Evolutionary conservation across 192 early-diverging fungal genomes (phyloP).

Genomic region (Umbelopsis sp.): DNA sequence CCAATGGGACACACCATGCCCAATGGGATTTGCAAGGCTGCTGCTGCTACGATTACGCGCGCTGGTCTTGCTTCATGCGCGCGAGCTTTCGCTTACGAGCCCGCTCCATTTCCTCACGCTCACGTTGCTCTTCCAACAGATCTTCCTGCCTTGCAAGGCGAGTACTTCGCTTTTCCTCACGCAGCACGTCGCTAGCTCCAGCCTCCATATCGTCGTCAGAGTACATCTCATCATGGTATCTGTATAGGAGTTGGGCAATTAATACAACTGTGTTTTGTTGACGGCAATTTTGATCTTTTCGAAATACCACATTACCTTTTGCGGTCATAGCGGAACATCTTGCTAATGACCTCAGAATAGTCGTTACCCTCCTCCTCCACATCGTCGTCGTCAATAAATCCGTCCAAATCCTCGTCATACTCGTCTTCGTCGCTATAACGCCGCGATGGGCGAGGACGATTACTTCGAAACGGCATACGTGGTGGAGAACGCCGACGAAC

Average conservation of each 20-base stretch:
- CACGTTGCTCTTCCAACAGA: constrained; percentile 36
- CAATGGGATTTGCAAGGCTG: too few species aligned
- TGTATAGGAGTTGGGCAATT: constrained; percentile 2
- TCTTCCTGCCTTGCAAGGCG: constrained; percentile 38
- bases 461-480: constrained; percentile 33
- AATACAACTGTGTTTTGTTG: not conserved
- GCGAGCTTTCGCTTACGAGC: constrained; percentile 28
- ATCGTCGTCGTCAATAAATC: constrained; percentile 40
- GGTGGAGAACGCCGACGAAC: constrained; percentile 1
- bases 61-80: not conserved
- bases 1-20: too few species aligned
- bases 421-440: constrained; percentile 35
- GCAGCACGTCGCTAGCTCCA: constrained; percentile 38
- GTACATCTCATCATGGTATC: constrained; percentile 35
- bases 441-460: not conserved
- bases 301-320: constrained; percentile 36
- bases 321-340: constrained; percentile 40
- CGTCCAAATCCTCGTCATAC: constrained; percentile 36
- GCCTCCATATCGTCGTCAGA: constrained; percentile 51
- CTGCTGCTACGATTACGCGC: too few species aligned
- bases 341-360: constrained; percentile 35
- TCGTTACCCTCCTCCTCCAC: constrained; percentile 31
- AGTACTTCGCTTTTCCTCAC: constrained; percentile 43
- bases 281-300: too few species aligned
- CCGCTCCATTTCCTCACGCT: constrained; percentile 33